Base-by-base conservation (phyloP, 2,329 filamentous ascomycete genomes). In the Tolypocladium capitatum region DNA sequence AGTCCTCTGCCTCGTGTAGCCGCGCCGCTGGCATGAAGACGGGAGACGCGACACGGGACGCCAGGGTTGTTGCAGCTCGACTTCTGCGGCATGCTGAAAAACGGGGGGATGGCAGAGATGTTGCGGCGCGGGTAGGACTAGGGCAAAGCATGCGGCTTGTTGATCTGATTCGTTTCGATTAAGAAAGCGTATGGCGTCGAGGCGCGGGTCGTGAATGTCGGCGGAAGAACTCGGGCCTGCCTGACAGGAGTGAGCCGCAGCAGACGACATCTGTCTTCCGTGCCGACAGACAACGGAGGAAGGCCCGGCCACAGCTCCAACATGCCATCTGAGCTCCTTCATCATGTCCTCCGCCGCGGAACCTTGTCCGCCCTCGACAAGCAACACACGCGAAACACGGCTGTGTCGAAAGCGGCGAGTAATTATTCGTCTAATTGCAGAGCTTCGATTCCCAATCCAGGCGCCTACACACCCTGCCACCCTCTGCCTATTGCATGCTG, bases 1-100 rank as follows among this genome's bases (percentile, higher is more conserved):
- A 67, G 49, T 11, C 47, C 55, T 13, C 52, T 21, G 4, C 51
- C 5, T 30, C 44, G n/a, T 45, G 47, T 28, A n/a, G 20, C 14
- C 28, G 34, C 16, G 13, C 45, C 30, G 5, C 20, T 16, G 6
- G 43, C 47, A 11, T 27, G 24, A 43, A 38, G 36, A 18, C 45
- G 49, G 46, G 38, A 5, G 16, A n/a, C n/a, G 32, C 5, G n/a
- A 30, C 30, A 11, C 4, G 24, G 8, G 24, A 42, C 24, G 16
- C 16, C 16, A 16, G 38, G 8, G 8, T 42, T 27, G 16, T 13
- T 30, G 16, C 11, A 30, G 38, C 24, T 18, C 38, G 38, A 13
- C 5, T 11, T 7, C 10, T 27, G 9, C 18, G 38, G 24, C 38
- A 28, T 30, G 14, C 16, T 18, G 24, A 4, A 35, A 31, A 34